Base-by-base conservation (phyloP, 2,329 filamentous ascomycete species). In the Alternaria longipes region DNA sequence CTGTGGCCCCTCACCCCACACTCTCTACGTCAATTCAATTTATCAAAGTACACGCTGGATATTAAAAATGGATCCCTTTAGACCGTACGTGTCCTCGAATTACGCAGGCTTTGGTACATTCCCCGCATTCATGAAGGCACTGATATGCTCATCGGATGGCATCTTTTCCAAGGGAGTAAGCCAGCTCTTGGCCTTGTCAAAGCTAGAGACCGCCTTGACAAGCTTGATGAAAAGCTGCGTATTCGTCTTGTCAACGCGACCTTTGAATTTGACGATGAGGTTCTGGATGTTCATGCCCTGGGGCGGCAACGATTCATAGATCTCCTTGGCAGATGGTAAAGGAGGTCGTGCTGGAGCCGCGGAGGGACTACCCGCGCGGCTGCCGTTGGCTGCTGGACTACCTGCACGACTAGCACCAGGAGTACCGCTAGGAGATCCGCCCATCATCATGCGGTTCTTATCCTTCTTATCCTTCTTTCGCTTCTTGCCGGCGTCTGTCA, bases 401-500 rank as follows among this genome's bases (percentile, higher is more conserved):
- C 74, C 75, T 52, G 77, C 77, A 30, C 78, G 90, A 71, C 89
- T 91, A 30, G 85, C 84, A 53, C 87, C 85, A 62, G 89, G 83
- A 8, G 88, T 91, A 16, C 83, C 87, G 8, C 81, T 80, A 5
- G 88, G 87, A 6, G 87, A 87, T 18, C 81, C 83, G 28, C 82
- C 80, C 54, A 82, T 78, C 59, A 82, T 87, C 68, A 87, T 75
- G 68, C 83, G 86, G 76, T 85, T 86, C 59, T 82, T 89, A 69
- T 83, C 85, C 75, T 86, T 86, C 56, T 82, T 89, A 26, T 67
- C 55, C 78, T 85, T 86, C 54, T 81, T 89, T 68, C 83, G 85
- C 75, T 85, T 85, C 55, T 81, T 89, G 70, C 90, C 88, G 36
- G 88, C 89, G 38, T 84, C 89, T 2, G 90, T 92, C 40, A 84